Evolutionary conservation across 257 asterid species (phyloP).

Genomic region (Cinchona pubescens): DNA sequence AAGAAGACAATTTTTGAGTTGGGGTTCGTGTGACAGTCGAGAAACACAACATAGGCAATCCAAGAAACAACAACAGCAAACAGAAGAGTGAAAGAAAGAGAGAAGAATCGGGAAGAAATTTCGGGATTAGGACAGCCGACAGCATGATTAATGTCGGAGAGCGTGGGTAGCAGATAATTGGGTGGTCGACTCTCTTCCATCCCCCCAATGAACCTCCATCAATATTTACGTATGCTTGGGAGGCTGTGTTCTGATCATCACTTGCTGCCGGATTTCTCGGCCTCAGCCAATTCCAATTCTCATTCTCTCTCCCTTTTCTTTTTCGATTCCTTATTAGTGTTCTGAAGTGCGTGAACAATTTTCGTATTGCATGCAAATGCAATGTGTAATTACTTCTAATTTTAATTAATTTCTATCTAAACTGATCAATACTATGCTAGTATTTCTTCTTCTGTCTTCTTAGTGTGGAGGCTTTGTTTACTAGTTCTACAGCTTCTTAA

Average conservation of each 20-base stretch:
- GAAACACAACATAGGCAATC: neutral
- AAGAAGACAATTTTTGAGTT: neutral
- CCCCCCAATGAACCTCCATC: neutral
- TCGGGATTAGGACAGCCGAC: constrained; percentile 37
- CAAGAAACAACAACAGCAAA: neutral
- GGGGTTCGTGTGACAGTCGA: neutral
- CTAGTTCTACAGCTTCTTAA: neutral
- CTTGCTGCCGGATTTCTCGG: constrained; percentile 35
- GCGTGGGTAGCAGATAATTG: constrained; percentile 45
- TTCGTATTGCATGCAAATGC: constrained; percentile 2
- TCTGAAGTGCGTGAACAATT: no score
- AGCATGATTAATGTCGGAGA: constrained; percentile 38
- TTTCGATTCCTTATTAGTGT: neutral
- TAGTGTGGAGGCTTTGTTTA: neutral
- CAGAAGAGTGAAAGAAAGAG: neutral
- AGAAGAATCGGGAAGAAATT: neutral
- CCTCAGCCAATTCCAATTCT: neutral
- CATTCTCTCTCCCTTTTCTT: neutral
- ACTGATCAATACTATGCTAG: neutral
- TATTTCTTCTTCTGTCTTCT: neutral
- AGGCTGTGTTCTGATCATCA: neutral
- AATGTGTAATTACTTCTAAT: neutral
- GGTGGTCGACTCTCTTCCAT: constrained; percentile 7
- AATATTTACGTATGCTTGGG: neutral
- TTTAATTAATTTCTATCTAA: no score